Percentiles rank a stretch among this genome's conserved stretches.
phyloP scores from a whole-genome alignment of 495 filamentous ascomycete species.

The Xylaria bambusicola region DNA sequence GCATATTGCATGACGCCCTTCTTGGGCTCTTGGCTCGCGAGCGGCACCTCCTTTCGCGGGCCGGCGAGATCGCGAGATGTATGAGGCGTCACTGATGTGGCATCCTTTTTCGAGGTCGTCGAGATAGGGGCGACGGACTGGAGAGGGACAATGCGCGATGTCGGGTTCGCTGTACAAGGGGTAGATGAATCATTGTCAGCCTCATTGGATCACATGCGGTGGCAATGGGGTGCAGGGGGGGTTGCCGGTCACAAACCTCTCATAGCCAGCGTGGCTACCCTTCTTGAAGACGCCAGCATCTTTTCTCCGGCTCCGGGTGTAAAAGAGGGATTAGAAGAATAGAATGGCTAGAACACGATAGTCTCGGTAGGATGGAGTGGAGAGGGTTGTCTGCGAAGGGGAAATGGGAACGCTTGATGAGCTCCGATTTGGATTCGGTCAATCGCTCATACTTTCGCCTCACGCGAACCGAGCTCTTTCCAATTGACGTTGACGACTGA shows the following conservation, averaged over 20 bases:
- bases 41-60: conserved; percentile 69
- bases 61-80: conserved; percentile 43
- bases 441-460: conserved; percentile 18
- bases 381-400: conserved; percentile 26
- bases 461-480: conserved; percentile 3
- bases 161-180: conserved; percentile 58
- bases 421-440: conserved; percentile 17
- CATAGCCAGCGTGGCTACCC: conserved; percentile 66
- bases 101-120: conserved; percentile 59
- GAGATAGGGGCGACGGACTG: conserved; percentile 63
- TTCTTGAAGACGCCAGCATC: conserved; percentile 68
- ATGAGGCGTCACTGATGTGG: conserved; percentile 49
- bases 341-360: conserved; percentile 5
- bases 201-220: conserved; percentile 6
- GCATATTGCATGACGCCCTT: conserved; percentile 97
- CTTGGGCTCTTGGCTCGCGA: conserved; percentile 89
- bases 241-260: conserved; percentile 57
- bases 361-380: conserved; percentile 22
- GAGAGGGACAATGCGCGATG: conserved; percentile 58
- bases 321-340: conserved; percentile 10
- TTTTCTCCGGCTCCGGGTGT: conserved; percentile 21
- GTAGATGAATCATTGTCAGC: conserved; percentile 16
- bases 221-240: neutral
- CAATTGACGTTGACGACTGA: conserved; percentile 30
- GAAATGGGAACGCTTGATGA: conserved; percentile 11